These are phyloP conservation scores for Rhodotorula glutinis DNA, from an alignment of 1,284 basidiomycete genomes.

Conservation along the genomic window DNA sequence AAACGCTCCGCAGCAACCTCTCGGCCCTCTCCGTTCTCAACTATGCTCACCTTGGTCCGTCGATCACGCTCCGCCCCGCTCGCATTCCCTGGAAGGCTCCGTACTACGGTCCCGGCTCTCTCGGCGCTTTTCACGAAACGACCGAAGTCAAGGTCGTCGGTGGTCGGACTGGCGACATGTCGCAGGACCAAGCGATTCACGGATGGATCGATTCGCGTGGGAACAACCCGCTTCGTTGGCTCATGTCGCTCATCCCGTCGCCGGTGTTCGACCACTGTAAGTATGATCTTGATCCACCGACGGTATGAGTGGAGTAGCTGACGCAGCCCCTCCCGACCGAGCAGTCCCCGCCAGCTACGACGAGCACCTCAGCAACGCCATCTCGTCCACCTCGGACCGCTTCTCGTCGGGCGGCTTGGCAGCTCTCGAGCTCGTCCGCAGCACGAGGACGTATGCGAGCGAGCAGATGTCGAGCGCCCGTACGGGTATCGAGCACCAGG, in stretches of 20 bases:
- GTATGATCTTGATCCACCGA: background rate
- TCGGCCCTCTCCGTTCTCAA: slow-evolving; percentile 17
- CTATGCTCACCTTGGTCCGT: slow-evolving; percentile 24
- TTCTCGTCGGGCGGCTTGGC: background rate
- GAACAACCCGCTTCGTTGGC: slow-evolving; percentile 6
- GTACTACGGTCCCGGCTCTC: slow-evolving; percentile 1
- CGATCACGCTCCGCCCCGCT: slow-evolving; percentile 17
- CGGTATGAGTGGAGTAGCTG: background rate
- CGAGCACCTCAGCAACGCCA: slow-evolving; percentile 8
- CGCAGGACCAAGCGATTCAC: background rate
- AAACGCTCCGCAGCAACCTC: slow-evolving; percentile 7
- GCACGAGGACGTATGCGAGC: background rate
- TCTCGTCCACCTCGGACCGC: background rate
- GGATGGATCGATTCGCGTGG: background rate
- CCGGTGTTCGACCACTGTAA: slow-evolving; percentile 20
- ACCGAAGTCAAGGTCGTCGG: slow-evolving; percentile 10
- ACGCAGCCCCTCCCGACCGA: too few species aligned
- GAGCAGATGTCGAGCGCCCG: background rate
- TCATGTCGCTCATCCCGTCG: slow-evolving; percentile 5
- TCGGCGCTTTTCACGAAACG: slow-evolving; percentile 19
- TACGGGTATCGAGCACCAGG: background rate
- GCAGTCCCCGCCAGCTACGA: slow-evolving; percentile 19
- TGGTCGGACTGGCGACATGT: background rate
- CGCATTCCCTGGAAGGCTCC: background rate
- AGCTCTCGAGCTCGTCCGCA: background rate